Conservation (phyloP, 2,329 filamentous ascomycete species). For the Colletotrichum sojae region DNA sequence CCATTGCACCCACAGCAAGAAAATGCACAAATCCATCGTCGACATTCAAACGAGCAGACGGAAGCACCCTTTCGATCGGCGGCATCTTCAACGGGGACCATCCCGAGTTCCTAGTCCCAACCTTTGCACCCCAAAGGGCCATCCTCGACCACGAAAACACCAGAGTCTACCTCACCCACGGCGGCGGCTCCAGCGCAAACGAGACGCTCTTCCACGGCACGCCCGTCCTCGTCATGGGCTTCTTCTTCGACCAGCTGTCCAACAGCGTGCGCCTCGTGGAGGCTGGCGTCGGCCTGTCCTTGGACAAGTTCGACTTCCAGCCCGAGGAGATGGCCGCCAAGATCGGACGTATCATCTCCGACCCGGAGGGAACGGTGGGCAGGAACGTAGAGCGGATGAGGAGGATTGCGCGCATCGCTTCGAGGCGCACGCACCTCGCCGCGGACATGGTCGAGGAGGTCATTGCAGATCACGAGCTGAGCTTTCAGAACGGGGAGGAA, state of each 20-base stretch:
- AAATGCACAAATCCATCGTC: not conserved
- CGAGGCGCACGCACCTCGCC: slow-evolving; percentile 53
- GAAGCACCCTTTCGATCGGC: slow-evolving; percentile 28
- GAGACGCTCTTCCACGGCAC: slow-evolving; percentile 57
- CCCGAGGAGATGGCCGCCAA: slow-evolving; percentile 49
- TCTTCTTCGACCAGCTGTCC: slow-evolving; percentile 59
- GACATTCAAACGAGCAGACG: not conserved
- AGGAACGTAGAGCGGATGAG: slow-evolving; percentile 54
- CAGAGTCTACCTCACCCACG: slow-evolving; percentile 57
- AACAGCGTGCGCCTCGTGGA: slow-evolving; percentile 53
- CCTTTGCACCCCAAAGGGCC: slow-evolving; percentile 58
- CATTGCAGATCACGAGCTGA: slow-evolving; percentile 50
- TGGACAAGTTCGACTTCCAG: slow-evolving; percentile 56
- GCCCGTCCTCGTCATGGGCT: slow-evolving; percentile 52
- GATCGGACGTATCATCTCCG: slow-evolving; percentile 46
- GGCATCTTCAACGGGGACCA: slow-evolving; percentile 49
- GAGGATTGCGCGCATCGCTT: slow-evolving; percentile 54
- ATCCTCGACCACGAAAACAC: slow-evolving; percentile 53
- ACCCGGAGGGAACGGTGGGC: slow-evolving; percentile 48
- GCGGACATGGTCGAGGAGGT: slow-evolving; percentile 59
- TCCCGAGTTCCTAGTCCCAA: slow-evolving; percentile 48
- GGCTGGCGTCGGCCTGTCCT: slow-evolving; percentile 51
- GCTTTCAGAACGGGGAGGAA: slow-evolving; percentile 48
- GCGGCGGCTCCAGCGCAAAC: slow-evolving; percentile 57
- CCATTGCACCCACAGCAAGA: not conserved